phyloP scores from a whole-genome alignment of 1,284 basidiomycete genomes.

The Trichosporon sp. region DNA sequence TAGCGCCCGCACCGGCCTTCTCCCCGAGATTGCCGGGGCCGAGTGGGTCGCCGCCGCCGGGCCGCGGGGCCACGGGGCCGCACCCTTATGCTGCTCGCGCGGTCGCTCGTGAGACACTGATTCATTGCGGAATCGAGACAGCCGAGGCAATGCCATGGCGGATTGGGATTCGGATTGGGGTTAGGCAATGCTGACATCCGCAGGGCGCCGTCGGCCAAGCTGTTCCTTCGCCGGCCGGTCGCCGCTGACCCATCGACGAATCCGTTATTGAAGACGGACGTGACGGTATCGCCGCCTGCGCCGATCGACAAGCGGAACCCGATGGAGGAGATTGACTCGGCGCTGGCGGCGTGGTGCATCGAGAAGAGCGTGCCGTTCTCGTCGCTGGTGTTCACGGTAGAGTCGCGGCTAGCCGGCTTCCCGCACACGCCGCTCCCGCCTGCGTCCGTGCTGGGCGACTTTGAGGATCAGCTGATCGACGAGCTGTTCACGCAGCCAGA shows the following conservation, averaged over 20 bases:
- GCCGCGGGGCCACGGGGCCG: no score
- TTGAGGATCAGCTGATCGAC: constrained; percentile 22
- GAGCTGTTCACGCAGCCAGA: constrained; percentile 10
- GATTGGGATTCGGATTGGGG: no score
- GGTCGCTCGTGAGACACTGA: no score
- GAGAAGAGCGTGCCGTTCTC: constrained; percentile 9
- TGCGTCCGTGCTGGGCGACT: constrained; percentile 2
- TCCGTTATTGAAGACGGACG: not conserved
- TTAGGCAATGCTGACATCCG: not conserved
- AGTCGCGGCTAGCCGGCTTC: constrained; percentile 10
- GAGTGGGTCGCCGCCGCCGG: no score
- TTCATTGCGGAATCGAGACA: no score
- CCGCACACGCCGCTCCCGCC: constrained; percentile 13
- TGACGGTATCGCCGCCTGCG: not conserved
- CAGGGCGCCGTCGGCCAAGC: constrained; percentile 16
- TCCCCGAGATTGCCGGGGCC: no score
- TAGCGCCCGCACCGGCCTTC: no score
- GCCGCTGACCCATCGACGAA: not conserved
- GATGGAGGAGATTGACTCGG: constrained; percentile 15
- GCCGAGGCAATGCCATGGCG: no score
- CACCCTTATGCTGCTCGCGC: no score
- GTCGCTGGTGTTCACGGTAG: constrained; percentile 15
- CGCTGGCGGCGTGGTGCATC: constrained; percentile 12
- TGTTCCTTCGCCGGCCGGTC: constrained; percentile 2
- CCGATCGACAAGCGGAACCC: constrained; percentile 11